These are phyloP conservation scores for Alnus glutinosa DNA, from an alignment of 306 rosid genomes.

Conservation along the genomic window DNA sequence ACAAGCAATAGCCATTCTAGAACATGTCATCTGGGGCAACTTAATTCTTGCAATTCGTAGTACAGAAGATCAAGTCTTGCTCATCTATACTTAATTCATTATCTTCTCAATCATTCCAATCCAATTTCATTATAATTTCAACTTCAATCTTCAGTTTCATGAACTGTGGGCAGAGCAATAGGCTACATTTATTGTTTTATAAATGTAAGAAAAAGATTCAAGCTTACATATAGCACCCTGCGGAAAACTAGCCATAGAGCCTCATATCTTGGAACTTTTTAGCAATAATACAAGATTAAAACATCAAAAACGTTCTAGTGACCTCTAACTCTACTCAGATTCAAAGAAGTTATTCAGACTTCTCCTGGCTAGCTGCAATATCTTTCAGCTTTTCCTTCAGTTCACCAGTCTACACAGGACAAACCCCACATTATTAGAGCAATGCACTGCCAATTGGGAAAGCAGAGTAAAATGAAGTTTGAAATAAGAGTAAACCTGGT, in stretches of 20 bases:
- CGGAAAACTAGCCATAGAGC: neutral
- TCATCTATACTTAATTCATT: too few species aligned
- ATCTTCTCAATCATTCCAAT: too few species aligned
- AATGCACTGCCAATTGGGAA: slow-evolving; percentile 13
- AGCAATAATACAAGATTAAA: neutral
- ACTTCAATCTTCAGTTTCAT: too few species aligned
- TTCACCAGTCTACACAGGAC: slow-evolving; percentile 59
- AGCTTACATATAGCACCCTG: neutral
- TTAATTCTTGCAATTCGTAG: too few species aligned
- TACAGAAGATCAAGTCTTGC: too few species aligned
- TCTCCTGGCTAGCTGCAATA: slow-evolving; percentile 25
- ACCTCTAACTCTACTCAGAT: neutral
- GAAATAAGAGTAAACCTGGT: slow-evolving; percentile 54
- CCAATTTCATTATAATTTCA: too few species aligned
- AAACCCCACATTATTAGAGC: slow-evolving; percentile 17
- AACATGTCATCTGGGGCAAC: too few species aligned
- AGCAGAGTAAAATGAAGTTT: neutral
- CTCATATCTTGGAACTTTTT: neutral
- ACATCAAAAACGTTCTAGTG: neutral
- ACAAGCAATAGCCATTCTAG: too few species aligned
- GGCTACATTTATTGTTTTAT: slow-evolving; percentile 2
- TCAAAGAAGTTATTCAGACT: slow-evolving; percentile 28
- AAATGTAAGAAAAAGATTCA: neutral
- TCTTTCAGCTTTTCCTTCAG: slow-evolving; percentile 59
- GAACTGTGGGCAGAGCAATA: neutral